Base-by-base conservation (phyloP, 441 rosid genomes). In the Arabidopsis lyrata region DNA sequence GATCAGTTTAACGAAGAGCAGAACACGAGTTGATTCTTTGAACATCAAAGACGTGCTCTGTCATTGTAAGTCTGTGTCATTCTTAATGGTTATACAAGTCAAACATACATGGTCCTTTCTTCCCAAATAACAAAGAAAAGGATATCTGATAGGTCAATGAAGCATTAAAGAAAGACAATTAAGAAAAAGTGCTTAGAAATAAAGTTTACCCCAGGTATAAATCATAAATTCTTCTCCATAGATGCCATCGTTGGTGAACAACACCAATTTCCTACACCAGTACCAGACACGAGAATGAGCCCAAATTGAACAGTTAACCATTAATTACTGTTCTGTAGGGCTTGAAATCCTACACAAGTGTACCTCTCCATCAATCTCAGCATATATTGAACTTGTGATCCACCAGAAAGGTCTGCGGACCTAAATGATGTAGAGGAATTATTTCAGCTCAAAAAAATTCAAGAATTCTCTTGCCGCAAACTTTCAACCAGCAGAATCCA, bases 381-480 rank as follows among this genome's bases (percentile, higher is more conserved):
- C 92, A 84, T 91, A 91, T 65, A 95, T 92, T 75, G 99, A 92
- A 81, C 99, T 95, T 62, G 85, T 92, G 79, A 95, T 78, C 98
- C 97, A 95, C 97, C 97, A 95, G 75, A 89, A 92, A 67, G 98
- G 98, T 78, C 99, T 84, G 52, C 91, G 91, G 73, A 95, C 99
- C 99, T 92, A 85, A 42, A 78, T 60, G 60, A 57, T 64, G 68
- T 58, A 76, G 66, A 72, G 7, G 62, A 75, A 78, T 44, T 16
- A 66, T 70, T 70, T 75, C 41, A 71, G 57, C 79, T 81, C 34
- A 82, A 80, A 65, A 35, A 72, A 20, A 63, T 61, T 38, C 14
- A 78, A 68, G 61, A 80, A 34, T 70, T 47, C 66, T 61, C 45
- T 34, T 56, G 48, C n/a, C 6, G 68, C 24, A 64, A 72, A 38